Evolutionary conservation across 495 filamentous ascomycete genomes (phyloP).

Genomic region (Aspergillus mulundensis): DNA sequence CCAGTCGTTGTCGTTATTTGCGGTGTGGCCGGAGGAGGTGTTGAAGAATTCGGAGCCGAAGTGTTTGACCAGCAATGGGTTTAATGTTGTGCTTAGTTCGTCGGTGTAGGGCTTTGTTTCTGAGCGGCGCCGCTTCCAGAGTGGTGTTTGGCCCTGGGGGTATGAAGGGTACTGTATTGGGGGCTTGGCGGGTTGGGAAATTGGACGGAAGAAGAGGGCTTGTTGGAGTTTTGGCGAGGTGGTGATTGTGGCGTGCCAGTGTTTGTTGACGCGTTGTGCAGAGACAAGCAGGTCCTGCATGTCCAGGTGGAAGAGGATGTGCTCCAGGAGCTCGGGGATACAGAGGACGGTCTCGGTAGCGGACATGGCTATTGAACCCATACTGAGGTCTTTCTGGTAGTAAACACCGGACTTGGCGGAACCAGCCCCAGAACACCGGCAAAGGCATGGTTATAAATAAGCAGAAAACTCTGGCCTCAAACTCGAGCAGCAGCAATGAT

Average conservation of each 20-base stretch:
- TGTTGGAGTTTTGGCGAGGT: constrained; percentile 14
- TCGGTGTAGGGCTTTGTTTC: background rate
- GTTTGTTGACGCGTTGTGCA: constrained; percentile 13
- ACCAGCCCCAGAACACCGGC: no score
- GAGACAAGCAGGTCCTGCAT: constrained; percentile 15
- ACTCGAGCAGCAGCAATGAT: no score
- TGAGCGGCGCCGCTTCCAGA: background rate
- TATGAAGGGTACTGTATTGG: background rate
- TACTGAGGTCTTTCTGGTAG: background rate
- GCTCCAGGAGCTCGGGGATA: constrained; percentile 19
- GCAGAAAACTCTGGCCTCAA: no score
- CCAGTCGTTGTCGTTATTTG: background rate
- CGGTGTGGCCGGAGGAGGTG: background rate
- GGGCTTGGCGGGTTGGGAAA: background rate
- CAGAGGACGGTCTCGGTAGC: background rate
- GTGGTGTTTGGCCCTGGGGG: background rate
- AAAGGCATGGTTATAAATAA: no score
- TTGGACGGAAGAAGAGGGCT: background rate
- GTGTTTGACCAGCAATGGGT: background rate
- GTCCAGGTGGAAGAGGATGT: constrained; percentile 18
- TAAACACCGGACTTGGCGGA: no score
- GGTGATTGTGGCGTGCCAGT: constrained; percentile 11
- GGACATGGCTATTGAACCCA: background rate
- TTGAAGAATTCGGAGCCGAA: background rate
- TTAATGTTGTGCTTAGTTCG: background rate